Evolutionary conservation across 2,329 filamentous ascomycete species (phyloP).

Genomic region (Didymella pomorum): DNA sequence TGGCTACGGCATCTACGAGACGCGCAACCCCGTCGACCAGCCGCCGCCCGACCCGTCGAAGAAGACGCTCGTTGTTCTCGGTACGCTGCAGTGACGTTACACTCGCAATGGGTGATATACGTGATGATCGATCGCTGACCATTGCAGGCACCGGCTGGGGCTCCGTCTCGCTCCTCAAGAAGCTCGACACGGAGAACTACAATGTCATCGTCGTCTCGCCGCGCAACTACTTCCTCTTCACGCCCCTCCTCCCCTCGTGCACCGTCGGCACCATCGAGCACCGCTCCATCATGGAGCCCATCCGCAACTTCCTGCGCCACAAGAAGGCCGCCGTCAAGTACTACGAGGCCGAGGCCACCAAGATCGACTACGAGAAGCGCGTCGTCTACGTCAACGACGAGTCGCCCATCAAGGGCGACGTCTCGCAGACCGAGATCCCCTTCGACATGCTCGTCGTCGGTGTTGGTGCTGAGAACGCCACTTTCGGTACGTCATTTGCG

Average conservation of each 20-base stretch:
- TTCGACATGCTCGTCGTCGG: conserved; percentile 99
- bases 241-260: conserved; percentile 93
- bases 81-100: conserved; percentile 60
- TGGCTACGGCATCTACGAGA: conserved; percentile 81
- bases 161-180: conserved; percentile 95
- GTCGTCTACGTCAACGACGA: conserved; percentile 89
- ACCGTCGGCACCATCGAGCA: conserved; percentile 98
- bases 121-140: not conserved
- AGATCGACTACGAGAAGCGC: conserved; percentile 92
- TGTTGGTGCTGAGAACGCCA: conserved; percentile 97
- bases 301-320: conserved; percentile 93
- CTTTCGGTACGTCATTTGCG: conserved; percentile 71
- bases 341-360: conserved; percentile 97
- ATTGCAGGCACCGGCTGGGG: conserved; percentile 89
- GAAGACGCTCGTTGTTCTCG: conserved; percentile 96
- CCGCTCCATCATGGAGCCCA: conserved; percentile 99
- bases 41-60: conserved; percentile 80
- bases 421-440: conserved; percentile 83
- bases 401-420: conserved; percentile 88
- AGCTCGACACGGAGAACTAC: conserved; percentile 98
- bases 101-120: not conserved
- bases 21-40: conserved; percentile 84
- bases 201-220: conserved; percentile 98
- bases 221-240: conserved; percentile 99
- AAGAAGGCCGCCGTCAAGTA: conserved; percentile 94